Conservation (phyloP, 164 flowering plant genomes). For the Houttuynia cordata region DNA sequence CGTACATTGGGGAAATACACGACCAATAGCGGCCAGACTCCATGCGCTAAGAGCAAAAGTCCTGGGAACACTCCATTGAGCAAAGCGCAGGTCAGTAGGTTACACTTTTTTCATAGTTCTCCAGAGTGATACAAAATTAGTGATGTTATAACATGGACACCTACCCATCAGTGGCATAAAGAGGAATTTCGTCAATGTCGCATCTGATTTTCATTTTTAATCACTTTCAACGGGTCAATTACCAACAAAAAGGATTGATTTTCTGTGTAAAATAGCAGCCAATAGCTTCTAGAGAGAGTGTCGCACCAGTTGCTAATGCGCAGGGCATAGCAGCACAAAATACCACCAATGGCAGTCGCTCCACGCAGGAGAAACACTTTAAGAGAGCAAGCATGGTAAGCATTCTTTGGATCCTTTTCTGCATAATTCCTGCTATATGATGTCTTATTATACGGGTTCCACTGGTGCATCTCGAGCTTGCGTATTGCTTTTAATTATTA, state of each 20-base stretch:
- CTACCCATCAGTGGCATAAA: not conserved
- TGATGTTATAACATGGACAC: no score
- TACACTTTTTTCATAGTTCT: no score
- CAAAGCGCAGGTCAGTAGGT: conserved; percentile 40
- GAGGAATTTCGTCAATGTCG: not conserved
- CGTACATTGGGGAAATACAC: conserved; percentile 47
- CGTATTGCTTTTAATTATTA: no score
- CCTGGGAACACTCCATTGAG: conserved; percentile 63
- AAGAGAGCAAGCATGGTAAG: conserved; percentile 80
- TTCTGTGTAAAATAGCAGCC: conserved; percentile 34
- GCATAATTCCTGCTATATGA: not conserved
- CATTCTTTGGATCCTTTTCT: not conserved
- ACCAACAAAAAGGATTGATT: not conserved
- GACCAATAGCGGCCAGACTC: conserved; percentile 37
- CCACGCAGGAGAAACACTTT: conserved; percentile 52
- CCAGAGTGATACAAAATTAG: not conserved
- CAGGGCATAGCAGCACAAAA: conserved; percentile 22
- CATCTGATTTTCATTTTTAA: not conserved
- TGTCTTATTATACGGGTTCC: no score
- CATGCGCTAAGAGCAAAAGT: conserved; percentile 10
- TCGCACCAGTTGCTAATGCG: conserved; percentile 34
- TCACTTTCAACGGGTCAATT: not conserved
- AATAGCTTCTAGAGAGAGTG: conserved; percentile 70
- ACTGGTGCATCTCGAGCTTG: no score
- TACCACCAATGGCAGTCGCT: conserved; percentile 27